Evolutionary conservation across 1,284 basidiomycete species (phyloP), one percentile per base, ranked within the genome.

Genomic region (Cutaneotrichosporon arboriforme): DNA sequence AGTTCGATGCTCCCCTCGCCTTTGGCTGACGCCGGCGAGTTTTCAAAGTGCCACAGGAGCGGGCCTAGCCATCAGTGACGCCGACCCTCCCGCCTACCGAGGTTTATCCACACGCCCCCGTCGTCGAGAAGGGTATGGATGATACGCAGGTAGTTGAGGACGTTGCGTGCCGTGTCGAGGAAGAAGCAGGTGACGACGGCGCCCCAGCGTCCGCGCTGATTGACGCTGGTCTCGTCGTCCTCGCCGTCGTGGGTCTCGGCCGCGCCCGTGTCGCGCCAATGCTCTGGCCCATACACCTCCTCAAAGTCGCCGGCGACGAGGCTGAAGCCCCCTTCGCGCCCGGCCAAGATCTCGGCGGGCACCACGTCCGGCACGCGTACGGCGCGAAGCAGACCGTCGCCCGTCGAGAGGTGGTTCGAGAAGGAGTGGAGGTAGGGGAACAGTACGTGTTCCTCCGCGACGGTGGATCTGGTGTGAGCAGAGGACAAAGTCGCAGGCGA

Each of bases 181-280:
- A 98, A 98, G 80, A 97, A 98, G 72, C 91, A 97, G 0, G 94
- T 98, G 57, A 96, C 75, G 12, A 98, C 81, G 0, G 87, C 88
- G 62, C 93, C 84, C 90, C 90, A 98, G 58, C 84, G 75, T 14
- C 84, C 87, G 17, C 80, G 73, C 49, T 91, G 87, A 8, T 72
- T 67, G 13, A 58, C 54, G 22, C 52, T 31, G 5, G 58, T 60
- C 9, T 57, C 75, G 5, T 77, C 77, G 38, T 80, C 67, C 22
- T 75, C 73, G n/a, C 77, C 74, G 22, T 12, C 18, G 12, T 51
- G 33, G 15, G n/a, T 21, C 2, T 31, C 35, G 8, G 15, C 39
- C 10, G 35, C 46, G 17, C 14, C 33, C 2, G 21, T 45, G 22
- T 35, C 23, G 31, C 26, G 21, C 9, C 77, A 75, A 1, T 62